Conservation (phyloP, 1,139 yeast genomes). For the Pichia sp. region DNA sequence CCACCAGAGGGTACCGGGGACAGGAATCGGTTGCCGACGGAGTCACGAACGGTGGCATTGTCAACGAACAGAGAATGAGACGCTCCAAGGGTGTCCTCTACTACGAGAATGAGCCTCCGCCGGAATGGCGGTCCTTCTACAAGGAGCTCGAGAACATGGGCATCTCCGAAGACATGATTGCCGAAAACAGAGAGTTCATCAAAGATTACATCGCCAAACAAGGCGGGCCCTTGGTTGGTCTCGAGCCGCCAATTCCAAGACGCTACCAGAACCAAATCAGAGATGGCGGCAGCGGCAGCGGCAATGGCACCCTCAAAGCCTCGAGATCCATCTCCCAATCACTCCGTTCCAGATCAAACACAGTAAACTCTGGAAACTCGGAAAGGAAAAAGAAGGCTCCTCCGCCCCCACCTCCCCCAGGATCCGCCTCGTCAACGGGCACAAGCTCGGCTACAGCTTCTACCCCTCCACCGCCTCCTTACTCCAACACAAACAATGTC, state of each 20-base stretch:
- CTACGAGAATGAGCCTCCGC: conserved; percentile 78
- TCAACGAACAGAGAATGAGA: conserved; percentile 45
- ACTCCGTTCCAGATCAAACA: conserved; percentile 11
- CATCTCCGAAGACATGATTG: conserved; percentile 84
- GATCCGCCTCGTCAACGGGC: conserved; percentile 17
- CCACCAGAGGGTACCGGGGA: conserved; percentile 71
- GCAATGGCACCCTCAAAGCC: conserved; percentile 1
- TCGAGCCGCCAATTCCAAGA: conserved; percentile 82
- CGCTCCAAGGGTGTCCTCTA: conserved; percentile 58
- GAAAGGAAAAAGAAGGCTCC: conserved; percentile 30
- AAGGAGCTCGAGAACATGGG: conserved; percentile 74
- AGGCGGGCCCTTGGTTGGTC: conserved; percentile 81
- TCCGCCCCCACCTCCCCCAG: conserved; percentile 30
- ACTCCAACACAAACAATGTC: conserved; percentile 3
- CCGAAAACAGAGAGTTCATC: conserved; percentile 77
- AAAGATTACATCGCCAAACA: conserved; percentile 70
- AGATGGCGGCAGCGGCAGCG: conserved; percentile 10
- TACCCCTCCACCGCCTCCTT: conserved; percentile 4
- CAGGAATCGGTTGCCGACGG: conserved; percentile 30
- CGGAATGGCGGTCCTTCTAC: conserved; percentile 78
- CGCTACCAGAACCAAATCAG: conserved; percentile 36
- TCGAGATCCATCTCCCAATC: conserved; percentile 9
- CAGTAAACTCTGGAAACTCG: conserved; percentile 20
- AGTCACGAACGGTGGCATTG: conserved; percentile 1
- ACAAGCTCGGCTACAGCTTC: conserved; percentile 18